A percentile compares a stretch with the other conserved stretches of the same genome.
phyloP scores from a whole-genome alignment of 257 asterid genomes.

The Solanum chaucha region DNA sequence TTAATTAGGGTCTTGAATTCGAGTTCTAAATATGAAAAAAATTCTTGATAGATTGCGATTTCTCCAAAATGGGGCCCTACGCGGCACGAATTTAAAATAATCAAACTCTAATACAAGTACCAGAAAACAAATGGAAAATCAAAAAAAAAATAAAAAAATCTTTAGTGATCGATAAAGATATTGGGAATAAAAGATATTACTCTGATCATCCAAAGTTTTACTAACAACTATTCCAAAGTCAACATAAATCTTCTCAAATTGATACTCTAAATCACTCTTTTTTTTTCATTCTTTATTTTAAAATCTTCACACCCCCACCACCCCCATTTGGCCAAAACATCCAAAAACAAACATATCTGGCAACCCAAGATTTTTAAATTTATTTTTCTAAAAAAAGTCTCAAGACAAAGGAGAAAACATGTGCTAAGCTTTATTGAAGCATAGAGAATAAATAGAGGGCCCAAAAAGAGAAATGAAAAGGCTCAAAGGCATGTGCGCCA shows the following conservation, averaged over 20 bases:
- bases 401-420: background rate
- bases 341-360: background rate
- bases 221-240: background rate
- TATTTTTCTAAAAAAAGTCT: background rate
- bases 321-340: background rate
- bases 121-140: no score
- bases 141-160: no score
- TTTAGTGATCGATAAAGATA: background rate
- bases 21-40: no score
- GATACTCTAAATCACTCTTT: background rate
- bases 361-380: background rate
- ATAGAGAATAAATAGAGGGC: background rate
- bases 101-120: no score
- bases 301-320: background rate
- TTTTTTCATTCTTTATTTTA: background rate
- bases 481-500: background rate
- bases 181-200: background rate
- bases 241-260: background rate
- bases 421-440: conserved; percentile 8
- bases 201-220: background rate
- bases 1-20: no score
- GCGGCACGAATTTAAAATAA: no score
- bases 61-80: background rate
- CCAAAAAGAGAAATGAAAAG: background rate
- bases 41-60: fast-evolving